Evolutionary conservation across 2,329 filamentous ascomycete species (phyloP).

Genomic region (Exophiala sideris): DNA sequence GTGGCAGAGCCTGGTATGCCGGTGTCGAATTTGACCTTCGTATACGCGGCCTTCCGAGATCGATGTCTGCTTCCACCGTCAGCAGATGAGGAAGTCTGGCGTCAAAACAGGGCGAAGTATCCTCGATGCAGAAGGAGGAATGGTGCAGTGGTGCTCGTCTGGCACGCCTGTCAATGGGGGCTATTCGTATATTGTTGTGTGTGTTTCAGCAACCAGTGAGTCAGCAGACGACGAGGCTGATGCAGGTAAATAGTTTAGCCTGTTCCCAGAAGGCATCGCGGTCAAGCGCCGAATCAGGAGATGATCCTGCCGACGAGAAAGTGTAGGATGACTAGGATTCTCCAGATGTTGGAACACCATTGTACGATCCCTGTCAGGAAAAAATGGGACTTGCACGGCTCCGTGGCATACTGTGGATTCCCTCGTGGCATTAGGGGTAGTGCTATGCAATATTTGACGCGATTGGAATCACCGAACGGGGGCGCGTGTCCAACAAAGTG

Average conservation of each 20-base stretch:
- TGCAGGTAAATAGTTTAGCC: constrained; percentile 14
- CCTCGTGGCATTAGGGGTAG: constrained; percentile 15
- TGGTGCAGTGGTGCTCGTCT: background rate
- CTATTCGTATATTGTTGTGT: background rate
- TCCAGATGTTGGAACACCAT: constrained; percentile 6
- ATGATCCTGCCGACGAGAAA: background rate
- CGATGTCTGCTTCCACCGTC: no score
- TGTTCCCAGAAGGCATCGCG: background rate
- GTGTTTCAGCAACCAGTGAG: background rate
- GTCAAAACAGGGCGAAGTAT: no score
- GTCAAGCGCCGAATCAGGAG: background rate
- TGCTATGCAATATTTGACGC: background rate
- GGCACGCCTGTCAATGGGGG: no score
- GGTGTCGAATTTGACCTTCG: no score
- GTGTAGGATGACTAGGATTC: constrained; percentile 7
- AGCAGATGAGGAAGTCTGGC: no score
- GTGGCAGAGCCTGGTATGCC: background rate
- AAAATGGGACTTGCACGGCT: no score
- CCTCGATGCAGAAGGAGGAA: background rate
- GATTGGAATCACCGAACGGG: constrained; percentile 1
- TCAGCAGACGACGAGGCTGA: background rate
- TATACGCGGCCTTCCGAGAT: no score
- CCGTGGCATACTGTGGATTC: background rate
- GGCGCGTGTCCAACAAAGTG: constrained; percentile 16
- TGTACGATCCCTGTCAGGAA: background rate